These are phyloP conservation scores for Aspergillus panamensis DNA, from an alignment of 495 filamentous ascomycete genomes.

Conservation along the genomic window DNA sequence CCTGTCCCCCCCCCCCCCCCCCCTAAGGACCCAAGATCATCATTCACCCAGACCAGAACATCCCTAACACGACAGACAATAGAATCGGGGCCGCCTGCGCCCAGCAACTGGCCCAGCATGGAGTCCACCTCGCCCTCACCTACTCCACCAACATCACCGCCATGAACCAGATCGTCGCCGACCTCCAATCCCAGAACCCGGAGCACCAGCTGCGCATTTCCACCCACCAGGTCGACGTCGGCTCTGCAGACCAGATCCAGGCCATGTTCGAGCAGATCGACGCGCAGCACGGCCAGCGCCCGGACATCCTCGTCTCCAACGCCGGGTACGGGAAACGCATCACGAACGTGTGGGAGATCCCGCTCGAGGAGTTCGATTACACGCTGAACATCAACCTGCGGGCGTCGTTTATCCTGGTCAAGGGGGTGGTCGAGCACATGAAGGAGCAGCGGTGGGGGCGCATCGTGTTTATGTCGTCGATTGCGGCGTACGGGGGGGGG, in stretches of 20 bases:
- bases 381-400: conserved; percentile 64
- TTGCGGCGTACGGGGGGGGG: conserved; percentile 62
- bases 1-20: neutral
- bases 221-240: conserved; percentile 56
- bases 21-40: neutral
- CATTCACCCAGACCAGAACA: neutral
- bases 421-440: conserved; percentile 64
- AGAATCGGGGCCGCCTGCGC: conserved; percentile 63
- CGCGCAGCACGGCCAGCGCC: conserved; percentile 47
- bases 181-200: conserved; percentile 34
- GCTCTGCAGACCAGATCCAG: conserved; percentile 47
- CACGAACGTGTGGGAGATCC: conserved; percentile 49
- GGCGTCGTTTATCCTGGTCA: conserved; percentile 61
- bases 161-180: conserved; percentile 42
- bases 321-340: conserved; percentile 53
- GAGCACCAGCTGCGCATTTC: conserved; percentile 42
- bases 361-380: conserved; percentile 63
- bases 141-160: conserved; percentile 51
- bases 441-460: conserved; percentile 59
- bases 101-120: conserved; percentile 49
- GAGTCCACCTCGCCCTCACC: conserved; percentile 57
- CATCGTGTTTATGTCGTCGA: conserved; percentile 65
- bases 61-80: neutral
- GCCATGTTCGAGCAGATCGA: conserved; percentile 52
- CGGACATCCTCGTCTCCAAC: conserved; percentile 62